Base-by-base conservation (phyloP, 176 grass and related monocot genomes). In the sorghum (Sorghum bicolor) region DNA sequence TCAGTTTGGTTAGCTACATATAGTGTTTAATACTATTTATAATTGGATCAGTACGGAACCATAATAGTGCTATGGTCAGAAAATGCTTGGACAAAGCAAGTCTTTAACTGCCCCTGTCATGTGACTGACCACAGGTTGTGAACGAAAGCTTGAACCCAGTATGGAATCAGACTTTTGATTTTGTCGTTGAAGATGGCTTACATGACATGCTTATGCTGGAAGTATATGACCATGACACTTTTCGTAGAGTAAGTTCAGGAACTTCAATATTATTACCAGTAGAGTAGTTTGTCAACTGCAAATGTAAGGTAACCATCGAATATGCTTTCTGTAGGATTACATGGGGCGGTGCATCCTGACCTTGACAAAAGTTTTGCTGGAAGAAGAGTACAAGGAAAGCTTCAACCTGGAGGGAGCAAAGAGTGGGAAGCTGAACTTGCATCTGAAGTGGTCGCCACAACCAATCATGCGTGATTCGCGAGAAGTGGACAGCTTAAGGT, bases 181-280 rank as follows among this genome's bases (percentile, higher is more conserved):
- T 95, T 41, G 87, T 98, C 25, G 96, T 98, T 5, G 96, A 98
- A 94, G 96, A 96, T 89, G 93, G 93, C 31, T 83, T 98, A 31
- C 96, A 98, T 89, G 93, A 98, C 78, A 94, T 98, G 93, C 91
- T 98, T 48, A 94, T 98, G 76, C 75, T 98, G 77, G 96, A 98
- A 91, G 87, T 96, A 52, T 98, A 87, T 82, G 93, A 98, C 20
- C 96, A 94, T 17, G 96, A 98, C 77, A 98, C 96, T 63, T 98
- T 96, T 58, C 78, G 89, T 31, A 95, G 94, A 92, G 93, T 98
- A 82, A 75, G 84, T 89, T 71, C 40, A 40, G 52, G 81, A 73
- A 5, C 57, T 77, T 38, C 67, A 0, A 41, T 68, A 12, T 7
- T 68, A 16, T 13, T 77, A 62, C 9, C 30, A 20, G 13, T 19